Evolutionary conservation across 257 asterid genomes (phyloP).

Genomic region (Leonotis leonurus): DNA sequence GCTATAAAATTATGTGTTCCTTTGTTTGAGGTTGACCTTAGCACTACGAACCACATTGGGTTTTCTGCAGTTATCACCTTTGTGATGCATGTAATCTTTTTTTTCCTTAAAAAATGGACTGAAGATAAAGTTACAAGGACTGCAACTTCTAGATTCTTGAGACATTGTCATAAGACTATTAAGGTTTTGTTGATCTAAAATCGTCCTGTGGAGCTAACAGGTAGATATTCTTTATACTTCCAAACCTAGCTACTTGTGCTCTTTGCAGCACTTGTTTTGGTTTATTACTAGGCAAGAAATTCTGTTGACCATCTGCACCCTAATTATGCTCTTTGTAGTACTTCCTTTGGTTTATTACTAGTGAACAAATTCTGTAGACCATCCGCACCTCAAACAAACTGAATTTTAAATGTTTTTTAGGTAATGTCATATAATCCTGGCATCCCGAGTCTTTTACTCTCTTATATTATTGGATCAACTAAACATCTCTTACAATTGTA

Average conservation of each 20-base stretch:
- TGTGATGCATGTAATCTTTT: neutral
- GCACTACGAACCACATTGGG: neutral
- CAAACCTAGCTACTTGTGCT: neutral
- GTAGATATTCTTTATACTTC: neutral
- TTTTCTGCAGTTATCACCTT: neutral
- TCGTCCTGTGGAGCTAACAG: neutral
- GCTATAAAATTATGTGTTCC: neutral
- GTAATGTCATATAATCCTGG: neutral
- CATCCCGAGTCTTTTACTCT: slow-evolving; percentile 33
- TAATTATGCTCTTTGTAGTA: neutral
- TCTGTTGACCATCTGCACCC: neutral
- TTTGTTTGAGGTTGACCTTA: neutral
- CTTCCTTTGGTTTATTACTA: too few relatives aligned
- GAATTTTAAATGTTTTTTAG: neutral
- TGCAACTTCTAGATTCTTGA: neutral
- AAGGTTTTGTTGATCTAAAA: neutral
- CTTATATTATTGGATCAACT: slow-evolving; percentile 23
- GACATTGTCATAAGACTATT: neutral
- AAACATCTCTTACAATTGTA: neutral
- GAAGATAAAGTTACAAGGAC: neutral
- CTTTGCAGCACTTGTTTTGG: neutral
- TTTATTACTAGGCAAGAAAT: neutral
- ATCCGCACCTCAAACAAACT: neutral
- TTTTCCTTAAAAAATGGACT: neutral
- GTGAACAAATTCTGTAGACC: too few relatives aligned